A percentile compares a stretch with the other conserved stretches of the same genome.
Conservation (phyloP, 179 eudicot genomes). For the Pouteria campechiana region DNA sequence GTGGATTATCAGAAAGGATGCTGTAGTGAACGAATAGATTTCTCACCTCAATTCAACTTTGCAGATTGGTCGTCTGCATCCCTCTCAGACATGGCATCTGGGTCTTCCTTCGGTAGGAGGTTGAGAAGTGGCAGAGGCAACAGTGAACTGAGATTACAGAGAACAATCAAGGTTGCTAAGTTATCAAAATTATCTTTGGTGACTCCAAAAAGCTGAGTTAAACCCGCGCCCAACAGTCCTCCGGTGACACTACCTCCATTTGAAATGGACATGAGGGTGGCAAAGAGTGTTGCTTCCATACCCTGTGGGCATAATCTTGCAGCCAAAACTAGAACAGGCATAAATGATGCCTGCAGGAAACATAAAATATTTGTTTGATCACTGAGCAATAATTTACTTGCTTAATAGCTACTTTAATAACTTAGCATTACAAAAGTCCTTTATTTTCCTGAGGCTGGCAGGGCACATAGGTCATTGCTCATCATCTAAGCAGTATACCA, state of each 20-base stretch:
- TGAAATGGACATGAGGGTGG: constrained; percentile 93
- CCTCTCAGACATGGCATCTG: constrained; percentile 20
- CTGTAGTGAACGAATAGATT: too few relatives aligned
- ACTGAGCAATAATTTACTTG: neutral
- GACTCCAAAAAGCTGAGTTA: constrained; percentile 77
- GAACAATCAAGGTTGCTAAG: constrained; percentile 54
- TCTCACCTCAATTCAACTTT: too few relatives aligned
- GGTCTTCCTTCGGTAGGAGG: constrained; percentile 59
- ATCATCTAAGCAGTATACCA: too few relatives aligned
- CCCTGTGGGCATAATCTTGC: constrained; percentile 86
- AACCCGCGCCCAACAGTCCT: constrained; percentile 80
- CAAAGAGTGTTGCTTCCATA: constrained; percentile 95
- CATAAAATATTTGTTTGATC: neutral
- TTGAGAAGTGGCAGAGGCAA: constrained; percentile 77
- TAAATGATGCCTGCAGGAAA: constrained; percentile 90
- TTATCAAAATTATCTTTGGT: constrained; percentile 72
- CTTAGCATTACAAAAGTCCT: too few relatives aligned
- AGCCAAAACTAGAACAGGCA: constrained; percentile 95
- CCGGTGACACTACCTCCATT: constrained; percentile 88
- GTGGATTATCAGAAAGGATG: too few relatives aligned
- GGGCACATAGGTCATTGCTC: too few relatives aligned
- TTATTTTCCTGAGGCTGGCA: too few relatives aligned
- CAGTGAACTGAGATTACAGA: constrained; percentile 89
- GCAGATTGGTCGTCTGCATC: constrained; percentile 34
- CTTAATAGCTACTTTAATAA: too few relatives aligned